phyloP scores from a whole-genome alignment of 176 grass and related monocot species.

The Miscanthus lutarioriparius region DNA sequence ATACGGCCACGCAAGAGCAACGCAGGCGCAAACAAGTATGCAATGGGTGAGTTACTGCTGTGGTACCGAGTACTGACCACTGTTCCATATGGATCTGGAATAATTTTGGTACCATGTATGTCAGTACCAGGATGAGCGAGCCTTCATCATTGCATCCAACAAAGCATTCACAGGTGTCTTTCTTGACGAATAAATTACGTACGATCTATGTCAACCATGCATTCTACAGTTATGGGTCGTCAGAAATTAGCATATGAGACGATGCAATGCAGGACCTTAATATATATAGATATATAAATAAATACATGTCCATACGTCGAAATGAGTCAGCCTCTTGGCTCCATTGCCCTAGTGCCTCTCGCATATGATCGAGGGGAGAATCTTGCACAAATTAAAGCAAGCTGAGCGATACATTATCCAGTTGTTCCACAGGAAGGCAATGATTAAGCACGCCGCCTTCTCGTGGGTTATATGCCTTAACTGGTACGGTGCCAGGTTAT shows the following conservation, averaged over 20 bases:
- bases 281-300: not conserved
- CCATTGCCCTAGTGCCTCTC: not conserved
- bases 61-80: not conserved
- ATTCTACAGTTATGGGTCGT: not conserved
- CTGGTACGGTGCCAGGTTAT: slow-evolving; percentile 12
- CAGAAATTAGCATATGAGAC: not conserved
- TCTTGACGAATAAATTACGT: not conserved
- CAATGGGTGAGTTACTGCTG: not conserved
- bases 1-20: not conserved
- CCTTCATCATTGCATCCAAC: slow-evolving; percentile 23
- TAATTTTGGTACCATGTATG: not conserved
- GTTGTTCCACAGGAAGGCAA: not conserved
- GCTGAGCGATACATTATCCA: slow-evolving; percentile 10
- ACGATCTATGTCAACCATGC: not conserved
- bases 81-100: slow-evolving; percentile 29
- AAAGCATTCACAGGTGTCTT: not conserved
- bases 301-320: not conserved
- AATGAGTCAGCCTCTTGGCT: slow-evolving; percentile 13
- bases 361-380: not conserved
- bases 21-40: too few species aligned
- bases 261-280: not conserved
- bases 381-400: slow-evolving; percentile 21
- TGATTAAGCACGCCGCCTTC: slow-evolving; percentile 5
- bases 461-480: slow-evolving; percentile 24
- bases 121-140: slow-evolving; percentile 15